These are phyloP conservation scores for Myriosclerotinia scirpicola DNA, from an alignment of 2,329 filamentous ascomycete species.

Conservation along the genomic window DNA sequence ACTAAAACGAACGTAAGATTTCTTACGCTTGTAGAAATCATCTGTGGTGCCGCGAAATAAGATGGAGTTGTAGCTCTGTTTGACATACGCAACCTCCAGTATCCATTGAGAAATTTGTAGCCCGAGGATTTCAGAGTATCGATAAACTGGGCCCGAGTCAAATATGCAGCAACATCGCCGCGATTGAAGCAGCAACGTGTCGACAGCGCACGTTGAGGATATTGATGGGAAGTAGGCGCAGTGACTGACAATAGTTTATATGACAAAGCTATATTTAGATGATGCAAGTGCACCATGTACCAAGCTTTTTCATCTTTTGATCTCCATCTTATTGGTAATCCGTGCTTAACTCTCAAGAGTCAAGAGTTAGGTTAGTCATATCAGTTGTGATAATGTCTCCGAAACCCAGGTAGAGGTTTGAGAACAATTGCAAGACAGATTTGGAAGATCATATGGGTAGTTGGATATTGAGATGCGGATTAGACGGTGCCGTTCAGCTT, in stretches of 20 bases:
- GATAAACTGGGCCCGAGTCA: not conserved
- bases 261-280: not conserved
- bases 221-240: not conserved
- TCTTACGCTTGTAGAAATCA: not conserved
- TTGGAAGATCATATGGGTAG: not conserved
- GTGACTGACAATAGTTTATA: not conserved
- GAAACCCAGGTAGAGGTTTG: not conserved
- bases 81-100: not conserved
- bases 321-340: not conserved
- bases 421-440: not conserved
- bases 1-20: not conserved
- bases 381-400: not conserved
- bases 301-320: not conserved
- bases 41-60: not conserved
- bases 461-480: not conserved
- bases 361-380: too few relatives aligned
- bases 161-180: not conserved
- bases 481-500: not conserved
- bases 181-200: not conserved
- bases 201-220: not conserved
- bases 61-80: not conserved
- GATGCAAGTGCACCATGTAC: not conserved
- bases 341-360: not conserved
- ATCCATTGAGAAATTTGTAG: not conserved
- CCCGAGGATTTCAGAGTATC: not conserved